These are phyloP conservation scores for Diaporthe destruens DNA, from an alignment of 2,329 filamentous ascomycete species.

Conservation along the genomic window DNA sequence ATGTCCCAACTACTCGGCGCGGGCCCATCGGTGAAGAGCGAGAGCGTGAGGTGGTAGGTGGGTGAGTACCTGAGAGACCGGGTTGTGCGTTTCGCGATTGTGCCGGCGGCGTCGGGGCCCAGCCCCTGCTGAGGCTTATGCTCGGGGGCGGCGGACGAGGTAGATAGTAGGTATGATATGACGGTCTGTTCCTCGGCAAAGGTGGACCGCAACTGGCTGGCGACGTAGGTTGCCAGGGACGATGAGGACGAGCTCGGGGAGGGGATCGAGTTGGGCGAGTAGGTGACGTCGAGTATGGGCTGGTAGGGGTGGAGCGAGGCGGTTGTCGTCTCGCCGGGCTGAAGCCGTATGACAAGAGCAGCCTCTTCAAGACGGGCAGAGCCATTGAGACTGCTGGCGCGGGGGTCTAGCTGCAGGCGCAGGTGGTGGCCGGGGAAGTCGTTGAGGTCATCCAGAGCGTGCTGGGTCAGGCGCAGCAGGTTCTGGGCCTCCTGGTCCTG, in stretches of 20 bases:
- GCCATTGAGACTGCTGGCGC: constrained; percentile 49
- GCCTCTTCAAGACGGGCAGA: constrained; percentile 61
- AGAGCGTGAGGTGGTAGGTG: constrained; percentile 96
- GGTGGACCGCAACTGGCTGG: constrained; percentile 79
- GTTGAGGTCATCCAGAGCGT: constrained; percentile 86
- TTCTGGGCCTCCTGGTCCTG: constrained; percentile 76
- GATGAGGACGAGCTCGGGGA: constrained; percentile 78
- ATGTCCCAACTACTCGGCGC: constrained; percentile 92
- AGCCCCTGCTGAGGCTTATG: constrained; percentile 58
- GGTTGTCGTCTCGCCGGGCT: constrained; percentile 71
- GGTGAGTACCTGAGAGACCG: constrained; percentile 91
- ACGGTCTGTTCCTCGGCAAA: constrained; percentile 92
- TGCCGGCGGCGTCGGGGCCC: constrained; percentile 65
- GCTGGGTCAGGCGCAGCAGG: constrained; percentile 84
- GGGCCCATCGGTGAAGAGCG: constrained; percentile 85
- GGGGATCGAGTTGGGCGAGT: constrained; percentile 77
- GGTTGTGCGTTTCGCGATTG: constrained; percentile 78
- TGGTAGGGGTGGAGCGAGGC: constrained; percentile 77
- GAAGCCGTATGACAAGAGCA: constrained; percentile 78
- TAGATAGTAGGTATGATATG: constrained; percentile 79
- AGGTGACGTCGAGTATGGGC: constrained; percentile 81
- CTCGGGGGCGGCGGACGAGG: constrained; percentile 59
- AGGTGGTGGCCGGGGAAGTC: constrained; percentile 89
- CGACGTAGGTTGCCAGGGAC: constrained; percentile 80
- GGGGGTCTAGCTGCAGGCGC: constrained; percentile 73